Evolutionary conservation across 495 filamentous ascomycete species (phyloP).

Genomic region (Xylaria castorea): DNA sequence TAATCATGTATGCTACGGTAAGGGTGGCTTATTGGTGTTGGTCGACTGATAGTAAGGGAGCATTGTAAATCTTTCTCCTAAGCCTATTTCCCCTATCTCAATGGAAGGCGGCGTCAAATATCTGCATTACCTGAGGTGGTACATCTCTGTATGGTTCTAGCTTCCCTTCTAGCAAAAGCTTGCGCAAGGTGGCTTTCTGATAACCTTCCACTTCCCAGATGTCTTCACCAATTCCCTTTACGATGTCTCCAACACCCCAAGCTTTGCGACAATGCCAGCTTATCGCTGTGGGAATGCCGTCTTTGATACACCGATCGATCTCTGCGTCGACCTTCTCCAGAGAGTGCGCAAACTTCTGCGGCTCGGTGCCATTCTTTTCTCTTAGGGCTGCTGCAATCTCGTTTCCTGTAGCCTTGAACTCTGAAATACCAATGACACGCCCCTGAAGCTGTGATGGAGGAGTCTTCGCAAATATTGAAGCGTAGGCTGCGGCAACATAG

Average conservation of each 20-base stretch:
- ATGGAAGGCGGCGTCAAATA: slow-evolving; percentile 29
- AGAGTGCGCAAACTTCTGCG: slow-evolving; percentile 33
- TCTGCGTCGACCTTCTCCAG: slow-evolving; percentile 31
- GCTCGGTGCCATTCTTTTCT: slow-evolving; percentile 34
- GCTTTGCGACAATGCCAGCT: slow-evolving; percentile 34
- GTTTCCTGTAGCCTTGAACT: slow-evolving; percentile 32
- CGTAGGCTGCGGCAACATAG: slow-evolving; percentile 36
- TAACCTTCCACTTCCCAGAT: slow-evolving; percentile 39
- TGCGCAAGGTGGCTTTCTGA: slow-evolving; percentile 31
- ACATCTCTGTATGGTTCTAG: slow-evolving; percentile 32
- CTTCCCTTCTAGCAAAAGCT: slow-evolving; percentile 31
- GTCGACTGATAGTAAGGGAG: neutral
- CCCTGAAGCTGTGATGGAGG: slow-evolving; percentile 29
- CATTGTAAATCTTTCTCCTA: neutral
- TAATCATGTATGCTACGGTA: no score
- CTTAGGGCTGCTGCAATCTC: slow-evolving; percentile 31
- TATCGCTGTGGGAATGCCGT: slow-evolving; percentile 23
- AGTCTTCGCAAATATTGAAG: slow-evolving; percentile 35
- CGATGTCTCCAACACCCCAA: slow-evolving; percentile 31
- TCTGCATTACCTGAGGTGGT: slow-evolving; percentile 26
- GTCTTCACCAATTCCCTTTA: slow-evolving; percentile 27
- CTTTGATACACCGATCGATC: slow-evolving; percentile 26
- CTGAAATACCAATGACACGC: slow-evolving; percentile 31
- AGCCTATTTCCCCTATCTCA: slow-evolving; percentile 5
- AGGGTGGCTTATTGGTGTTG: no score